These are phyloP conservation scores for Endotrypanum monterogeii DNA, from an alignment of 208 protist species.

Conservation along the genomic window DNA sequence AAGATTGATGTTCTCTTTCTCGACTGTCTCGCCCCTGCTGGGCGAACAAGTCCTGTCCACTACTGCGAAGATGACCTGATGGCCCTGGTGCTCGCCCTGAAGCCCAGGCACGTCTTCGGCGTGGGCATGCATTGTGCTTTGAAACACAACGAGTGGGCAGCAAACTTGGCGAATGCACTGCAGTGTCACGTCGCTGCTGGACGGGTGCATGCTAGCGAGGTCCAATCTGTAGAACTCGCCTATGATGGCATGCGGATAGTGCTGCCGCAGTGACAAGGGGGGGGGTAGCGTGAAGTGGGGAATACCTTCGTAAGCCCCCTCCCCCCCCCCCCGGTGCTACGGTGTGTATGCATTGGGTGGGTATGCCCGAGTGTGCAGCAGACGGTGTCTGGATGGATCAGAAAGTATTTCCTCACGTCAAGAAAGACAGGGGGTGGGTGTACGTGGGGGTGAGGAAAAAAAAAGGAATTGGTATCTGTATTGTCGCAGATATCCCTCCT, in stretches of 20 bases:
- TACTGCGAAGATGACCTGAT: conserved; percentile 72
- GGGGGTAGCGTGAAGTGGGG: background rate
- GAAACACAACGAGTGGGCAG: conserved; percentile 44
- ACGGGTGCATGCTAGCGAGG: conserved; percentile 29
- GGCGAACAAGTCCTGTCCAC: conserved; percentile 45
- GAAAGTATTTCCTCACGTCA: background rate
- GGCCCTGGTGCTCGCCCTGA: conserved; percentile 46
- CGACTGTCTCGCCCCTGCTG: conserved; percentile 60
- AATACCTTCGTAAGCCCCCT: background rate
- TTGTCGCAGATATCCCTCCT: too few species aligned
- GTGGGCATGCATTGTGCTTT: conserved; percentile 86
- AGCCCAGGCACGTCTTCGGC: conserved; percentile 53
- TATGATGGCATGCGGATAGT: conserved; percentile 72
- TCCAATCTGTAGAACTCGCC: conserved; percentile 55
- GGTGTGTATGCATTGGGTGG: background rate
- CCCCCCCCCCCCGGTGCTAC: background rate
- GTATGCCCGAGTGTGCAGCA: background rate
- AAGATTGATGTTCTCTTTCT: conserved; percentile 84
- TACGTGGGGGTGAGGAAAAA: background rate
- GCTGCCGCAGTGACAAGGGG: conserved; percentile 36
- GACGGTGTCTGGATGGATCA: background rate
- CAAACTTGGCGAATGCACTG: conserved; percentile 38
- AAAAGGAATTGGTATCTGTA: too few species aligned
- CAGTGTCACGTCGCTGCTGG: conserved; percentile 29
- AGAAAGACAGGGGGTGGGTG: background rate